Percentiles rank a stretch among this genome's conserved stretches.
Evolutionary conservation across 2,329 filamentous ascomycete genomes (phyloP).

Genomic region (Rhytidhysteron rufulum): DNA sequence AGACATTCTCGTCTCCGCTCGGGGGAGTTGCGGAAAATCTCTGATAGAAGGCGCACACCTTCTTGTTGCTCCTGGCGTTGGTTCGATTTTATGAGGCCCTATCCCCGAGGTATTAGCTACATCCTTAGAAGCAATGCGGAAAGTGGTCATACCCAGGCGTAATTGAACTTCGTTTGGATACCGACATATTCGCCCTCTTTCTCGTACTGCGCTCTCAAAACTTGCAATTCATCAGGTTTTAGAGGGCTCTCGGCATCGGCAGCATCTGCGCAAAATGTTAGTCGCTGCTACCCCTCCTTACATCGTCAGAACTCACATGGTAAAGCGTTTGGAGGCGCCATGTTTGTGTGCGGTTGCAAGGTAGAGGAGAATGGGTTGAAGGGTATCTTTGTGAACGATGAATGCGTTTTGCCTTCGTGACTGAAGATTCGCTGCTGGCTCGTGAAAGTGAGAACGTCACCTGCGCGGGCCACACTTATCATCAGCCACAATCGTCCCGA

Average conservation of each 20-base stretch:
- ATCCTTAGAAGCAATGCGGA: constrained; percentile 1
- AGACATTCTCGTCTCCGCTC: constrained; percentile 96
- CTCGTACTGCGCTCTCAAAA: constrained; percentile 90
- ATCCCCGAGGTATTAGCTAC: constrained; percentile 4
- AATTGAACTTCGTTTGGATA: constrained; percentile 99
- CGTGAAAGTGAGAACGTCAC: constrained; percentile 6
- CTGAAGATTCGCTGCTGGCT: no score
- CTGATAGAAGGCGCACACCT: constrained; percentile 86
- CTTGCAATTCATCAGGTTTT: constrained; percentile 86
- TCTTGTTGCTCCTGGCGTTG: constrained; percentile 83
- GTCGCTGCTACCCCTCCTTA: no score
- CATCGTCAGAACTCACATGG: constrained; percentile 24
- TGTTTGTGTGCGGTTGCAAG: constrained; percentile 9
- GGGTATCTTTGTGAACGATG: no score
- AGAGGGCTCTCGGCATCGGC: constrained; percentile 96
- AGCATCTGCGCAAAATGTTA: constrained; percentile 63
- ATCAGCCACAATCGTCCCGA: background rate
- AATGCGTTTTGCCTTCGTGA: no score
- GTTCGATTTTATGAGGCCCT: constrained; percentile 95
- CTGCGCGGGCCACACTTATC: no score
- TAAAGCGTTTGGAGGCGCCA: constrained; percentile 29
- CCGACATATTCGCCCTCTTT: constrained; percentile 97
- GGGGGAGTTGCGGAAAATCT: constrained; percentile 91
- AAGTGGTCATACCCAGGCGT: constrained; percentile 73
- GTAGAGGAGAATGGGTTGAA: no score